These are phyloP conservation scores for Testicularia cyperi DNA, from an alignment of 1,284 basidiomycete genomes.

Conservation along the genomic window DNA sequence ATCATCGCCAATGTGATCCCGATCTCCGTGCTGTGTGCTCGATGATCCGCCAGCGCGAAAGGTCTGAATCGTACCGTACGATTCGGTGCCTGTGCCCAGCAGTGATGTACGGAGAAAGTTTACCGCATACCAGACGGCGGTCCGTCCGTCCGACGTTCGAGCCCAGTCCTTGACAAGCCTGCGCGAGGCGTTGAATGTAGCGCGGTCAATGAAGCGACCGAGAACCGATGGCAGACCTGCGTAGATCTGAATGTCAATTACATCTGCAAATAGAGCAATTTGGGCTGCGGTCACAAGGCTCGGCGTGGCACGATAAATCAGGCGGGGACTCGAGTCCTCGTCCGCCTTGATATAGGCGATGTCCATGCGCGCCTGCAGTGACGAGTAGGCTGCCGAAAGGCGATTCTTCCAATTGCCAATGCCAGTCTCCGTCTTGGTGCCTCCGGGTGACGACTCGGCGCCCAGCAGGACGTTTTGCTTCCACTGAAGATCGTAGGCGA, in stretches of 20 bases:
- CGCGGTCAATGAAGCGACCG: constrained; percentile 45
- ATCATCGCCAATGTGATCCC: constrained; percentile 1
- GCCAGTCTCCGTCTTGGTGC: constrained; percentile 14
- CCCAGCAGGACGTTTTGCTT: constrained; percentile 44
- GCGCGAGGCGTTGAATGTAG: constrained; percentile 38
- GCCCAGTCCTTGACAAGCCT: constrained; percentile 43
- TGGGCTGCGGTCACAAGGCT: constrained; percentile 42
- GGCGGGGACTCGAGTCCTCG: constrained; percentile 32
- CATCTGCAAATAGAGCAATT: constrained; percentile 41
- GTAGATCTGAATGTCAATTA: constrained; percentile 48
- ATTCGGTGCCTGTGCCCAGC: constrained; percentile 22
- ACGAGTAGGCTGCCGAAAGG: constrained; percentile 33
- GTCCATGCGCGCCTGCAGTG: constrained; percentile 38
- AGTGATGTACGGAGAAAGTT: constrained; percentile 36
- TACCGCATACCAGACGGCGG: constrained; percentile 41
- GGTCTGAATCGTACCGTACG: constrained; percentile 27
- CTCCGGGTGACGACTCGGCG: constrained; percentile 28
- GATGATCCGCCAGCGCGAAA: constrained; percentile 4
- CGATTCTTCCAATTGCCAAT: constrained; percentile 41
- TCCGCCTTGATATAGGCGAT: constrained; percentile 39
- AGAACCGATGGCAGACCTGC: constrained; percentile 44
- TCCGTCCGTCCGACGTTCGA: constrained; percentile 27
- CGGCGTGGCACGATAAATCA: constrained; percentile 36
- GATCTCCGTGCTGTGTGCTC: constrained; percentile 8
- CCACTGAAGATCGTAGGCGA: constrained; percentile 47